Evolutionary conservation across 2,329 filamentous ascomycete genomes (phyloP).

Genomic region (Dactylellina parvicollis): DNA sequence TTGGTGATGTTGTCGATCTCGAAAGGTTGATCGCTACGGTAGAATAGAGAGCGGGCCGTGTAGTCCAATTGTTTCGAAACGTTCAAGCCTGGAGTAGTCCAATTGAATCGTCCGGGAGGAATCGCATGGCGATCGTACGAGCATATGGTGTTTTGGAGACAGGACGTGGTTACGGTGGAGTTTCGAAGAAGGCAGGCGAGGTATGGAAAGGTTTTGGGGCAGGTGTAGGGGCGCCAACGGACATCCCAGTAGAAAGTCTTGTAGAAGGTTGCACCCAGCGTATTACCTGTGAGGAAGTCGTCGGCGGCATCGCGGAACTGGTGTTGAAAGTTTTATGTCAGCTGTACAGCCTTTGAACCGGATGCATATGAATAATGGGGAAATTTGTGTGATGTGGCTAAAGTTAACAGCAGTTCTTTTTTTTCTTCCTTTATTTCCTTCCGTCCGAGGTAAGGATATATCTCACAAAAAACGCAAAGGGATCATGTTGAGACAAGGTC

Average conservation of each 20-base stretch:
- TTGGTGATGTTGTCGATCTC: neutral
- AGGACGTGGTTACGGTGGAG: neutral
- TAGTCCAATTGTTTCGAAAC: neutral
- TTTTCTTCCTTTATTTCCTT: no score
- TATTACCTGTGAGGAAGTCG: conserved; percentile 11
- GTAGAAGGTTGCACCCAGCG: conserved; percentile 1
- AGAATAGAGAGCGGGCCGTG: conserved; percentile 31
- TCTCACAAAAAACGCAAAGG: no score
- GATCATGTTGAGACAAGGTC: no score
- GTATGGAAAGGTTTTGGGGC: conserved; percentile 23
- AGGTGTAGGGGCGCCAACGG: conserved; percentile 36
- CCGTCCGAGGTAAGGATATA: no score
- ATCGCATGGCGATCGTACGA: conserved; percentile 4
- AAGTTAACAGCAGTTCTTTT: no score
- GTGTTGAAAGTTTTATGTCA: neutral
- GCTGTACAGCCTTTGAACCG: neutral
- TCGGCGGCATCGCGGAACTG: conserved; percentile 25
- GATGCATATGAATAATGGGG: no score
- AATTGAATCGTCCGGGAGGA: neutral
- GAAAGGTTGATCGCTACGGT: conserved; percentile 25
- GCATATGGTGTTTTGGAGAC: conserved; percentile 30
- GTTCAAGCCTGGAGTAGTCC: neutral
- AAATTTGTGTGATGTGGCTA: no score
- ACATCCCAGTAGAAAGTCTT: conserved; percentile 10
- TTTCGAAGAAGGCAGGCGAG: neutral